Percentiles rank a stretch among this genome's conserved stretches.
Evolutionary conservation across 495 filamentous ascomycete species (phyloP).

Genomic region (Neurospora sp.): DNA sequence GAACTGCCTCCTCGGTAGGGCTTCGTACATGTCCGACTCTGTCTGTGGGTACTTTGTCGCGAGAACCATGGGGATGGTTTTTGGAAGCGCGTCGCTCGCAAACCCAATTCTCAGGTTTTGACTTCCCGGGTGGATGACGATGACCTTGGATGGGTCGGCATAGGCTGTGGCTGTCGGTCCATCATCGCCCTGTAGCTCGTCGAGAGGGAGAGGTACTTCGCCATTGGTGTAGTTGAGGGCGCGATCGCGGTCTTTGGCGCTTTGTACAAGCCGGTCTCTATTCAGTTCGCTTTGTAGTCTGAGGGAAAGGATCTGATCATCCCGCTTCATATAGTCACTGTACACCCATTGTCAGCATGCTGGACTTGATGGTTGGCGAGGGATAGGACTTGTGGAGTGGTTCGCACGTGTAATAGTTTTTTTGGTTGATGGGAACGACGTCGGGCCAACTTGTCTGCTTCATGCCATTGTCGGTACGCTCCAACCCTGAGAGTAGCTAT

Average conservation of each 20-base stretch:
- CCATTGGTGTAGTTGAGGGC: slow-evolving; percentile 65
- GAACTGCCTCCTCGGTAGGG: slow-evolving; percentile 80
- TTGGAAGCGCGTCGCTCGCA: slow-evolving; percentile 87
- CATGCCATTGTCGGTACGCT: slow-evolving; percentile 95
- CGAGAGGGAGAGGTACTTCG: slow-evolving; percentile 44
- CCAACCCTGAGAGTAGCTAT: slow-evolving; percentile 55
- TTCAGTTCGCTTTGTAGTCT: slow-evolving; percentile 77
- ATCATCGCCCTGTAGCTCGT: slow-evolving; percentile 50
- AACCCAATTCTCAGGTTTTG: slow-evolving; percentile 90
- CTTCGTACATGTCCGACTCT: slow-evolving; percentile 79
- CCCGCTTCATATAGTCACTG: slow-evolving; percentile 94
- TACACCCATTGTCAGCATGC: slow-evolving; percentile 10
- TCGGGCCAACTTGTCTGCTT: slow-evolving; percentile 90
- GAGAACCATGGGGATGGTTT: slow-evolving; percentile 87
- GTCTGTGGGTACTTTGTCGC: slow-evolving; percentile 63
- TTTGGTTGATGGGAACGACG: slow-evolving; percentile 89
- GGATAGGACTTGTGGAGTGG: slow-evolving; percentile 5
- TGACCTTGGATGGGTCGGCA: slow-evolving; percentile 74
- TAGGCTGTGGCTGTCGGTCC: slow-evolving; percentile 37
- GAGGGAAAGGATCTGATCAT: slow-evolving; percentile 87
- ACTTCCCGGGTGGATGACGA: slow-evolving; percentile 95
- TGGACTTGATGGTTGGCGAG: neutral
- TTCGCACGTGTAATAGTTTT: slow-evolving; percentile 98
- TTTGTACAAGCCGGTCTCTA: slow-evolving; percentile 66
- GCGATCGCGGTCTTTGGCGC: slow-evolving; percentile 76